Conservation (phyloP, 148 eudicot species). For the Oxyria digyna region DNA sequence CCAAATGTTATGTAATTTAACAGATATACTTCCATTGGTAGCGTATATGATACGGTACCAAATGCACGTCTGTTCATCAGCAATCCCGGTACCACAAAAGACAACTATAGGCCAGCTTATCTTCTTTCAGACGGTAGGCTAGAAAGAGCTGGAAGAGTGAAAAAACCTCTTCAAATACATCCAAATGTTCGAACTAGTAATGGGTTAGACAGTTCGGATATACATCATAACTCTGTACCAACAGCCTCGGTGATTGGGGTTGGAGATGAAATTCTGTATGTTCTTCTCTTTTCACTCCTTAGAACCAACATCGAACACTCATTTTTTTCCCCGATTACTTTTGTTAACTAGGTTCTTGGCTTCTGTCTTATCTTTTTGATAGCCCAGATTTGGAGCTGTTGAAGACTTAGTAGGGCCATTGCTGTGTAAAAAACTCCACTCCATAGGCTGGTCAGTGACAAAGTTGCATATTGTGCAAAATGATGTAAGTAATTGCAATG, state of each 20-base stretch:
- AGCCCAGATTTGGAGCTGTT: constrained; percentile 82
- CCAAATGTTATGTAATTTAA: neutral
- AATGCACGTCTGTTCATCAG: constrained; percentile 46
- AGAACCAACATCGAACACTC: neutral
- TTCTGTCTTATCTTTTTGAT: constrained; percentile 36
- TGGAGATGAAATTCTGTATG: constrained; percentile 94
- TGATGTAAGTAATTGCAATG: constrained; percentile 54
- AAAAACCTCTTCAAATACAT: constrained; percentile 28
- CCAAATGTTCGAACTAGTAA: constrained; percentile 31
- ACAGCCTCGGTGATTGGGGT: constrained; percentile 85
- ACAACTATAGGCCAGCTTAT: constrained; percentile 70
- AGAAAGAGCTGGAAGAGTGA: constrained; percentile 94
- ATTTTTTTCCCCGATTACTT: neutral
- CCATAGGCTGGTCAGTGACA: constrained; percentile 74
- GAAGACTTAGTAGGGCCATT: constrained; percentile 65
- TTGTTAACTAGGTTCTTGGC: constrained; percentile 16
- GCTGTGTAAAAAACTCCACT: constrained; percentile 67
- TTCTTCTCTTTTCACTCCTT: constrained; percentile 6
- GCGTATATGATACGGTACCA: constrained; percentile 88
- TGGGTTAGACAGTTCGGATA: constrained; percentile 32
- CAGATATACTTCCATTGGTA: constrained; percentile 95
- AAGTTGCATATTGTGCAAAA: constrained; percentile 53
- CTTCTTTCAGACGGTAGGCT: constrained; percentile 85
- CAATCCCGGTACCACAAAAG: constrained; percentile 29
- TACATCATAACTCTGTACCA: constrained; percentile 24